phyloP scores from a whole-genome alignment of 805 yeast genomes.

The Nakazawaea anatomiae region DNA sequence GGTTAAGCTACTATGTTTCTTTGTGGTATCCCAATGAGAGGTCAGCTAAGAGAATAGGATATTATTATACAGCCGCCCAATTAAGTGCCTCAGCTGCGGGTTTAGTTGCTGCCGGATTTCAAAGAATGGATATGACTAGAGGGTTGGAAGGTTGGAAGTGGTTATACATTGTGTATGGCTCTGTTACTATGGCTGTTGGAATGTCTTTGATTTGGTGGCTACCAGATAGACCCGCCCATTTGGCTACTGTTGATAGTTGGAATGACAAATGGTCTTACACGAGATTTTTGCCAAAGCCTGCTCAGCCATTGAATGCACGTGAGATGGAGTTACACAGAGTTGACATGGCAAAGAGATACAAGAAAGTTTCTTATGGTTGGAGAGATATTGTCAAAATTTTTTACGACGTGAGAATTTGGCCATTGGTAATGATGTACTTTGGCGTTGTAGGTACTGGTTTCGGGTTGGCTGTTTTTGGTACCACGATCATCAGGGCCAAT shows the following conservation, averaged over 20 bases:
- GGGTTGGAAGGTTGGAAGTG: slow-evolving; percentile 85
- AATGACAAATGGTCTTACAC: slow-evolving; percentile 12
- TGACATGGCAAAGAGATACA: slow-evolving; percentile 54
- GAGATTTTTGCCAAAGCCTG: slow-evolving; percentile 9
- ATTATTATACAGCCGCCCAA: slow-evolving; percentile 89
- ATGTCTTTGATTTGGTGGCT: slow-evolving; percentile 72
- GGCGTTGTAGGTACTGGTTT: slow-evolving; percentile 92
- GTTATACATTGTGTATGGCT: slow-evolving; percentile 77
- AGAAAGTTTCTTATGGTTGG: slow-evolving; percentile 47
- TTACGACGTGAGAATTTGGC: slow-evolving; percentile 68
- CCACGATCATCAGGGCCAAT: slow-evolving; percentile 63
- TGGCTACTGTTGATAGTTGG: slow-evolving; percentile 6
- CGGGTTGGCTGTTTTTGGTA: slow-evolving; percentile 81
- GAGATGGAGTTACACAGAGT: slow-evolving; percentile 51
- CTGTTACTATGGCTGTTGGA: slow-evolving; percentile 60
- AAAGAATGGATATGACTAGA: slow-evolving; percentile 63
- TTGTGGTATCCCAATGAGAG: slow-evolving; percentile 82
- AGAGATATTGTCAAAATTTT: slow-evolving; percentile 50
- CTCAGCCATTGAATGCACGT: slow-evolving; percentile 43
- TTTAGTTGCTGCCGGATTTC: slow-evolving; percentile 82
- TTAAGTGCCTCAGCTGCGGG: slow-evolving; percentile 89
- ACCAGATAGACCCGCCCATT: slow-evolving; percentile 64
- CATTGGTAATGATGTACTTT: slow-evolving; percentile 79
- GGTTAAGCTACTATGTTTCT: slow-evolving; percentile 76
- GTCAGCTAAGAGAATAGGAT: slow-evolving; percentile 75